These are phyloP conservation scores for Penicillium paneum DNA, from an alignment of 2,329 filamentous ascomycete genomes.

Conservation along the genomic window DNA sequence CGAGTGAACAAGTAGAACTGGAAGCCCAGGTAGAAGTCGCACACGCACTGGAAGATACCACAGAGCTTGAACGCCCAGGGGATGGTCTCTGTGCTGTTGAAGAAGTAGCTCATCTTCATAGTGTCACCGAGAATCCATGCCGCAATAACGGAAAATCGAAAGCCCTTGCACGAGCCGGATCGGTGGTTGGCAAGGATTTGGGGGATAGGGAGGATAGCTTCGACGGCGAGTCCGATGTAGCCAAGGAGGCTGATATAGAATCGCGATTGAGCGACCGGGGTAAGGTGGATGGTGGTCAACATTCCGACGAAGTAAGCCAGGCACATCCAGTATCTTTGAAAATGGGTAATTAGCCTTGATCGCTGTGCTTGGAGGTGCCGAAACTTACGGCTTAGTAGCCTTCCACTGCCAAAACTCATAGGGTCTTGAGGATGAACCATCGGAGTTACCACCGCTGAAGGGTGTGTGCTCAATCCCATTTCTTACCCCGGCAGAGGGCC, in stretches of 20 bases:
- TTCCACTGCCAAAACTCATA: slow-evolving; percentile 65
- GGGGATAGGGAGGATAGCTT: slow-evolving; percentile 48
- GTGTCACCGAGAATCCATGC: slow-evolving; percentile 50
- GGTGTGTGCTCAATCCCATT: slow-evolving; percentile 42
- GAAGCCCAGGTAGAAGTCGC: slow-evolving; percentile 47
- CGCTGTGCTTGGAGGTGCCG: slow-evolving; percentile 2
- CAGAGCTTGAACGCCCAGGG: slow-evolving; percentile 50
- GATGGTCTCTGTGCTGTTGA: slow-evolving; percentile 42
- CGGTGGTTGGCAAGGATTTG: slow-evolving; percentile 49
- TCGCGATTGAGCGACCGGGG: slow-evolving; percentile 43
- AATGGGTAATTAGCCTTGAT: background rate
- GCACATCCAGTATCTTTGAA: slow-evolving; percentile 57
- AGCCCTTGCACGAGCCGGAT: slow-evolving; percentile 49
- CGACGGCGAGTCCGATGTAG: slow-evolving; percentile 46
- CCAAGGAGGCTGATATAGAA: slow-evolving; percentile 46
- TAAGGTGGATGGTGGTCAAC: slow-evolving; percentile 54
- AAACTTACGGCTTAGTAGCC: slow-evolving; percentile 49
- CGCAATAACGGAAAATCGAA: slow-evolving; percentile 47
- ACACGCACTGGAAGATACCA: slow-evolving; percentile 49
- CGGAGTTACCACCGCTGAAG: slow-evolving; percentile 33
- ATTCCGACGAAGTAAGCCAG: slow-evolving; percentile 51
- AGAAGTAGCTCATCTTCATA: slow-evolving; percentile 53
- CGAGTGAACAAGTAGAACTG: slow-evolving; percentile 49
- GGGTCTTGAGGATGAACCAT: slow-evolving; percentile 45
- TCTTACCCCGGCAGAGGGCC: slow-evolving; percentile 43